These are phyloP conservation scores for Sugiyamaella floridensis DNA, from an alignment of 805 yeast species.

Conservation along the genomic window DNA sequence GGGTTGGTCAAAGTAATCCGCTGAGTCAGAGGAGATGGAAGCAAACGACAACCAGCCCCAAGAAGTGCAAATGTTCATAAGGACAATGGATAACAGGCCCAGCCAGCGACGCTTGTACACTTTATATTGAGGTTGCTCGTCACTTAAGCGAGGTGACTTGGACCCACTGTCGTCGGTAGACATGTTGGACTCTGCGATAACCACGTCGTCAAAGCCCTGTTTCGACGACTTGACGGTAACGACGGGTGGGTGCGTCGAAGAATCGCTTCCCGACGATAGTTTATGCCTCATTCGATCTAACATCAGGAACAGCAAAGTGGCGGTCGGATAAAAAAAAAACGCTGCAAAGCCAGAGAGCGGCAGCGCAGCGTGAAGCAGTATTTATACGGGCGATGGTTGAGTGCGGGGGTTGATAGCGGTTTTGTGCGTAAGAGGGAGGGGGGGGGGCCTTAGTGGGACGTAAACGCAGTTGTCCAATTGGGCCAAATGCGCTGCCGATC, in stretches of 20 bases:
- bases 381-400: no score
- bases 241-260: not conserved
- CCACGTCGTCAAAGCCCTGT: not conserved
- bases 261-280: not conserved
- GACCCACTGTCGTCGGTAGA: not conserved
- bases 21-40: conserved; percentile 25
- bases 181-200: not conserved
- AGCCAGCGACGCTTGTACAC: conserved; percentile 29
- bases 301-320: conserved; percentile 2
- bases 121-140: conserved; percentile 13
- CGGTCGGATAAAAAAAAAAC: no score
- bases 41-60: conserved; percentile 33
- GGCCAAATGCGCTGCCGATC: not conserved
- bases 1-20: conserved; percentile 18
- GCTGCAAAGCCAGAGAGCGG: not conserved
- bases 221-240: not conserved
- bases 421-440: not conserved
- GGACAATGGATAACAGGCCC: conserved; percentile 25
- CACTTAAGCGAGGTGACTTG: not conserved
- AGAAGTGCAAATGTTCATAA: conserved; percentile 26
- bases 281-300: not conserved
- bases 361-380: no score
- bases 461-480: not conserved
- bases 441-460: not conserved
- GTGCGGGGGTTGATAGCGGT: not conserved